Conservation (phyloP, 1,284 basidiomycete genomes). For the Phellopilus nigrolimitatus region DNA sequence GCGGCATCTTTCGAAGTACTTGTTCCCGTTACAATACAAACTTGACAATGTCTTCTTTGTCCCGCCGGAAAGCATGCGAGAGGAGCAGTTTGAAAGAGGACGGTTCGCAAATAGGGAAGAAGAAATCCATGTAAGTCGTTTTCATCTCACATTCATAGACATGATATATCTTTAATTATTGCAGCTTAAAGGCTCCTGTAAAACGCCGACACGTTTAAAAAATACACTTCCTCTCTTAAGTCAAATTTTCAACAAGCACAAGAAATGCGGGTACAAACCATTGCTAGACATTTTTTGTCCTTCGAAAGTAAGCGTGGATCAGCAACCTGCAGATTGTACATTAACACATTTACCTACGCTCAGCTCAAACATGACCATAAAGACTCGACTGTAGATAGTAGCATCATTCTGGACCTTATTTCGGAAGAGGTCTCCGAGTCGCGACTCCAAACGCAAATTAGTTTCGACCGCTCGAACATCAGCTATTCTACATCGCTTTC, state of each 20-base stretch:
- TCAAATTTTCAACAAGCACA: slow-evolving; percentile 63
- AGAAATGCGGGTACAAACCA: slow-evolving; percentile 65
- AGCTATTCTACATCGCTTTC: slow-evolving; percentile 2
- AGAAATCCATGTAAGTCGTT: slow-evolving; percentile 59
- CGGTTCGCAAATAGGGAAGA: slow-evolving; percentile 59
- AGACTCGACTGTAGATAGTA: slow-evolving; percentile 6
- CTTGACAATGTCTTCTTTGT: slow-evolving; percentile 53
- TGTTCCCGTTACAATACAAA: slow-evolving; percentile 77
- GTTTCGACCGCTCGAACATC: not conserved
- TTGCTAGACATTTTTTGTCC: slow-evolving; percentile 67
- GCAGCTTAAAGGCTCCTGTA: slow-evolving; percentile 44
- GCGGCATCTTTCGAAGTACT: slow-evolving; percentile 71
- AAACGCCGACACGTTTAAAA: slow-evolving; percentile 73
- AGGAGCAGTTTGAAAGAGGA: slow-evolving; percentile 6
- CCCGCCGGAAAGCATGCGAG: slow-evolving; percentile 20
- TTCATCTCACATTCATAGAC: not conserved
- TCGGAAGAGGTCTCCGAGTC: slow-evolving; percentile 52
- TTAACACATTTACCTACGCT: slow-evolving; percentile 1
- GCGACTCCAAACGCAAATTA: slow-evolving; percentile 47
- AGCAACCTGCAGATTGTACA: slow-evolving; percentile 1
- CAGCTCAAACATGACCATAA: slow-evolving; percentile 10
- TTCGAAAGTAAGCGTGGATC: slow-evolving; percentile 51
- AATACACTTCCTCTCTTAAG: slow-evolving; percentile 50
- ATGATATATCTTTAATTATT: not conserved
- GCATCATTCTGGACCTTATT: slow-evolving; percentile 55